A percentile compares a stretch with the other conserved stretches of the same genome.
These are phyloP conservation scores for Penicillium nucicola DNA, from an alignment of 495 filamentous ascomycete genomes.

Conservation along the genomic window DNA sequence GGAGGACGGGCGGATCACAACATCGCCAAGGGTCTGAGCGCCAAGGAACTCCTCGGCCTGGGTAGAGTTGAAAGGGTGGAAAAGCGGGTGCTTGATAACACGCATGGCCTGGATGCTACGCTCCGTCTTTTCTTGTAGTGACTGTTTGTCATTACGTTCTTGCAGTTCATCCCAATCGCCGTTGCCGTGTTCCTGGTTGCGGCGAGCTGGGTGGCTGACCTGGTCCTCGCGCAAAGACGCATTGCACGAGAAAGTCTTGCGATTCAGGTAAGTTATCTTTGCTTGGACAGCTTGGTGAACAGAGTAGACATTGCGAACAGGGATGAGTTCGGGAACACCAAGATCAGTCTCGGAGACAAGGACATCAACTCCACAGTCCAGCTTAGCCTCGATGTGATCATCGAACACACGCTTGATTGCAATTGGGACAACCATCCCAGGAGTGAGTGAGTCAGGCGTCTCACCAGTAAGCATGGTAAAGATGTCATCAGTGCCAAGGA, in stretches of 20 bases:
- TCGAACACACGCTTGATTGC: constrained; percentile 83
- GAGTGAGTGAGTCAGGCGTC: constrained; percentile 73
- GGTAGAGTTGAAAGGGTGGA: constrained; percentile 84
- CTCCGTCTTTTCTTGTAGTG: constrained; percentile 76
- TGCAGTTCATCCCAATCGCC: constrained; percentile 83
- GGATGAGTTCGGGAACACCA: constrained; percentile 58
- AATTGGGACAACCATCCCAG: constrained; percentile 89
- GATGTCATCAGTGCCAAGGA: constrained; percentile 72
- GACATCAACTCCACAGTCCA: constrained; percentile 93
- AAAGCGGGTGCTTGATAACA: constrained; percentile 95
- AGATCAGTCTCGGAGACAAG: constrained; percentile 72
- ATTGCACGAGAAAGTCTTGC: constrained; percentile 74
- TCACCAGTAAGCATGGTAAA: constrained; percentile 98
- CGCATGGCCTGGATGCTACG: constrained; percentile 76
- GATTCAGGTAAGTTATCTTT: constrained; percentile 81
- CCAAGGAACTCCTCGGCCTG: constrained; percentile 94
- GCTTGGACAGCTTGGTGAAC: constrained; percentile 80
- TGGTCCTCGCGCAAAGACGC: constrained; percentile 80
- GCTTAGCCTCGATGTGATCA: constrained; percentile 86
- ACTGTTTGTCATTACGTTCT: constrained; percentile 75
- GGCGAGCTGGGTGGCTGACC: constrained; percentile 64
- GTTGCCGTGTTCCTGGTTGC: constrained; percentile 62
- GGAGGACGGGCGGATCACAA: constrained; percentile 91
- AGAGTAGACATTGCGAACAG: constrained; percentile 56
- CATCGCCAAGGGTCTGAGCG: constrained; percentile 78